Evolutionary conservation across 139 green algal genomes (phyloP), one percentile per base, ranked within the genome.

Genomic region (Asterochloris erici): DNA sequence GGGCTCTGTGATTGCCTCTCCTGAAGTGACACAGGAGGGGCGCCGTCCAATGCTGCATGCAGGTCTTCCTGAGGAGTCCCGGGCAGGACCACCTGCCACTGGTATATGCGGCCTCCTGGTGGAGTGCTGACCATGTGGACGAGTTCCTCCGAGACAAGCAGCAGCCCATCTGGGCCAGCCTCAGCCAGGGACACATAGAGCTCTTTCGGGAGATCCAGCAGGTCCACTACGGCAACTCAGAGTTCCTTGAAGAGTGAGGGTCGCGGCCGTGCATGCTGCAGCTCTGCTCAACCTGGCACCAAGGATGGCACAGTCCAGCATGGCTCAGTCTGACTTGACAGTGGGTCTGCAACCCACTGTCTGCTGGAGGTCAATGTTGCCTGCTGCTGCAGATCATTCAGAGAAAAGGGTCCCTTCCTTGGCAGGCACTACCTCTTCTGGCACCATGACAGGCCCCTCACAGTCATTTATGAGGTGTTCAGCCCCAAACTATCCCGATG

Each of bases 391-490:
- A 91, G 87, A 81, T 16, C 64, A 12, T 92, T 92, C 76, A 63
- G 84, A 23, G 62, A 76, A 21, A n/a, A 21, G 9, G 95, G 94
- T 9, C 94, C 93, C 0, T 96, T 98, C 60, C 98, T 96, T 96
- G 94, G 89, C 0, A 86, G 96, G 15, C 89, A 96, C 63, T 99
- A 99, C 89, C 82, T 97, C 6, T 99, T 99, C 82, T 98, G 93
- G 91, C 90, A 95, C 86, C 87, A 89, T 13, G 90, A 92, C 9
- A 68, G 84, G 63, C 96, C 96, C 12, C 86, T 99, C 12, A 99
- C 96, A 21, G 82, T 98, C 17, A 98, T 99, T 54, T 96, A 98
- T 78, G 96, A 99, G 84, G 96, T 98, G 0, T 99, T 98, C 84
- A 93, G 88, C 11, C 81, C 82, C 2, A 29, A 61, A 4, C 77